Evolutionary conservation across 768 basidiomycete genomes (phyloP).

Genomic region (Daedaleopsis nitida): DNA sequence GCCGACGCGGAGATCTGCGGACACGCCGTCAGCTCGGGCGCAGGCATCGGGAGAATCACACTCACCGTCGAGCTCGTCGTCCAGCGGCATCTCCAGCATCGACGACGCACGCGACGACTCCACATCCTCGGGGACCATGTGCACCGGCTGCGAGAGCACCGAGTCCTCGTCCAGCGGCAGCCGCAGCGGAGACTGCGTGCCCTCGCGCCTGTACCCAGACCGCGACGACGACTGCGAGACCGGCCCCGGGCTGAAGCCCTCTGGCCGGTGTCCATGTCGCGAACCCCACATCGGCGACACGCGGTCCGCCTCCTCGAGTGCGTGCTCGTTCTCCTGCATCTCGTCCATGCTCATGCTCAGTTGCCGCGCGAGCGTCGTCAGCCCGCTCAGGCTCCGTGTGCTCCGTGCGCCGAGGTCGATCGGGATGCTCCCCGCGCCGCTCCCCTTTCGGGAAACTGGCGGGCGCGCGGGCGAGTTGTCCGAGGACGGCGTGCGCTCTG

Average conservation of each 20-base stretch:
- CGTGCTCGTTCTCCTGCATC: slow-evolving; percentile 23
- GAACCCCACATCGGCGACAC: slow-evolving; percentile 12
- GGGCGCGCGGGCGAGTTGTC: slow-evolving; percentile 14
- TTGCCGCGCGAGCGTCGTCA: slow-evolving; percentile 42
- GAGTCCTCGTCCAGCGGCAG: slow-evolving; percentile 30
- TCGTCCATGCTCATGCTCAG: slow-evolving; percentile 40
- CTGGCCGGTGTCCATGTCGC: slow-evolving; percentile 23
- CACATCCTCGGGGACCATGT: slow-evolving; percentile 39
- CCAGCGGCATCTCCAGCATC: slow-evolving; percentile 30
- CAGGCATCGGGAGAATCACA: slow-evolving; percentile 24
- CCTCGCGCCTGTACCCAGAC: slow-evolving; percentile 11
- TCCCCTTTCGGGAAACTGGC: slow-evolving; percentile 23
- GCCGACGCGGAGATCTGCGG: slow-evolving; percentile 53
- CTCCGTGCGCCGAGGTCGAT: slow-evolving; percentile 31
- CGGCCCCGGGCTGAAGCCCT: slow-evolving; percentile 13
- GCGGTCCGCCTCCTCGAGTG: slow-evolving; percentile 20
- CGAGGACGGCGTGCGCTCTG: slow-evolving; percentile 13
- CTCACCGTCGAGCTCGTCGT: slow-evolving; percentile 46
- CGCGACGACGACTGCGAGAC: slow-evolving; percentile 22
- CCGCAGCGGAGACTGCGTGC: slow-evolving; percentile 27
- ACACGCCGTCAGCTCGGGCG: slow-evolving; percentile 5
- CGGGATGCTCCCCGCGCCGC: slow-evolving; percentile 29
- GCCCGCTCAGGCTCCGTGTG: slow-evolving; percentile 37
- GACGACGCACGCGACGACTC: slow-evolving; percentile 38
- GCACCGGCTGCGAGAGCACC: slow-evolving; percentile 25